These are phyloP conservation scores for Boletus rufocinnamomeus DNA, from an alignment of 768 basidiomycete species.

Conservation along the genomic window DNA sequence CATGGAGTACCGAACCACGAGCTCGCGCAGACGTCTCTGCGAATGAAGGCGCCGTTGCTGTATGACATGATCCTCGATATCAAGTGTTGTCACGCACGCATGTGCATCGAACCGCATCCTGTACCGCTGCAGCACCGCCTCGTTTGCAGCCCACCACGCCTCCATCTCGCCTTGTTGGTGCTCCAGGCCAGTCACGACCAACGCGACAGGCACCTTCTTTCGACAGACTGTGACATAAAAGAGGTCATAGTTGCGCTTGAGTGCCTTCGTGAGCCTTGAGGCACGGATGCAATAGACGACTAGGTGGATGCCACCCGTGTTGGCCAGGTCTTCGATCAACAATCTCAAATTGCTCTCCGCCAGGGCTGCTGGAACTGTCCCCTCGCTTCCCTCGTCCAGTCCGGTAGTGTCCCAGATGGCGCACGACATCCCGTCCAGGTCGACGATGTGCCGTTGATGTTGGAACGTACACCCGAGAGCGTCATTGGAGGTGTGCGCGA, in stretches of 20 bases:
- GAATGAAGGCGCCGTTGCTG: background rate
- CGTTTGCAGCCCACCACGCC: conserved; percentile 31
- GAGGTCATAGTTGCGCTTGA: conserved; percentile 35
- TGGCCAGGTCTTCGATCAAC: background rate
- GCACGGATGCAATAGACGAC: background rate
- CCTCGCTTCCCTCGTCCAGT: conserved; percentile 1
- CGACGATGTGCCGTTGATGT: too few relatives aligned
- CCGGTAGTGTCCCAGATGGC: conserved; percentile 7
- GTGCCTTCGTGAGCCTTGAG: background rate
- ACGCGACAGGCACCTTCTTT: conserved; percentile 35
- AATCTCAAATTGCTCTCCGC: background rate
- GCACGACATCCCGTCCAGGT: background rate
- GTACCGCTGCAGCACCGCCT: conserved; percentile 23
- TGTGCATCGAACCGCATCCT: conserved; percentile 31
- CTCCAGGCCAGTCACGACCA: conserved; percentile 40
- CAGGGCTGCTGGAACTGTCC: background rate
- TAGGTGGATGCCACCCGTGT: background rate
- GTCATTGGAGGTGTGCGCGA: too few relatives aligned
- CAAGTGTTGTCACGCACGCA: background rate
- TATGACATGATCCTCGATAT: background rate
- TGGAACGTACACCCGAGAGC: too few relatives aligned
- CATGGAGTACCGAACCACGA: background rate
- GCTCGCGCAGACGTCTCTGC: background rate
- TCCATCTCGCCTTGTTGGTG: conserved; percentile 23
- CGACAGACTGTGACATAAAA: conserved; percentile 37